A percentile compares a stretch with the other conserved stretches of the same genome.
Evolutionary conservation across 176 grass and related monocot genomes (phyloP).

Genomic region (Lolium multiflorum): DNA sequence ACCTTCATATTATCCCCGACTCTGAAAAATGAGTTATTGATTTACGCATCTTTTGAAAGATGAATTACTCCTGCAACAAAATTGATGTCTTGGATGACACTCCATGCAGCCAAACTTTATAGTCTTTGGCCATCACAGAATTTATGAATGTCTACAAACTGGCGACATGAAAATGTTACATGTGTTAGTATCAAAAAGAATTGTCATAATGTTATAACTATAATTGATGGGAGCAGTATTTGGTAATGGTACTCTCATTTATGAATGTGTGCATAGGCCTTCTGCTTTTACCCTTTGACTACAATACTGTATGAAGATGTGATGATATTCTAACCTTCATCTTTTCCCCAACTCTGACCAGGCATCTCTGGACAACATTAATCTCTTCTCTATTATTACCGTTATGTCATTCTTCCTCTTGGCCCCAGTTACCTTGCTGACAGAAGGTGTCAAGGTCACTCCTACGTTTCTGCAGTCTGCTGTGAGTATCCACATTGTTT

Average conservation of each 20-base stretch:
- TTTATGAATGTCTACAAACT: background rate
- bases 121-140: background rate
- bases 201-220: background rate
- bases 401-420: slow-evolving; percentile 97
- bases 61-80: no score
- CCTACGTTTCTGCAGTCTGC: slow-evolving; percentile 75
- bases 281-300: background rate
- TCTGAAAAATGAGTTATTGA: background rate
- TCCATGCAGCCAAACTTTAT: background rate
- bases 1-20: background rate
- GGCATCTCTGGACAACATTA: slow-evolving; percentile 85
- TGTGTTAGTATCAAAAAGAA: background rate
- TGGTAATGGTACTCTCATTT: slow-evolving; percentile 33
- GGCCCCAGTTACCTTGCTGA: slow-evolving; percentile 74
- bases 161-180: background rate
- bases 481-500: slow-evolving; percentile 65
- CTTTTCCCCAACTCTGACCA: slow-evolving; percentile 33
- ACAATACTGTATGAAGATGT: background rate
- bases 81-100: background rate
- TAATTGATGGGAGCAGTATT: background rate
- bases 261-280: background rate
- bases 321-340: slow-evolving; percentile 2
- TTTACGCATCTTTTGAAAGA: no score
- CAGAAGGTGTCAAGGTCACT: slow-evolving; percentile 83
- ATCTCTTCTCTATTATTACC: slow-evolving; percentile 94